These are phyloP conservation scores for Russula dissimulans DNA, from an alignment of 768 basidiomycete species.

Conservation along the genomic window DNA sequence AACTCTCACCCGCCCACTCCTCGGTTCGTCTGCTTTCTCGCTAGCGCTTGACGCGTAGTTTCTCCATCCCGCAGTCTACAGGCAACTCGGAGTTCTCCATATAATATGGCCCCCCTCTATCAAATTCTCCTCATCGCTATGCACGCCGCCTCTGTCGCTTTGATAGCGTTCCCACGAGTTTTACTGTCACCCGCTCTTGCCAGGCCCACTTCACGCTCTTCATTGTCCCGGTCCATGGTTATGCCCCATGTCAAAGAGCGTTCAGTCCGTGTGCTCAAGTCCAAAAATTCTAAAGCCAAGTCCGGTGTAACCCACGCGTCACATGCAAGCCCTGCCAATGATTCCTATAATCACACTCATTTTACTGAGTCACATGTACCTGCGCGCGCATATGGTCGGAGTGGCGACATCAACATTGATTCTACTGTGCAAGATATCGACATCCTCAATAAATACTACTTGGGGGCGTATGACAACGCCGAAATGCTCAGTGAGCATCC, in stretches of 20 bases:
- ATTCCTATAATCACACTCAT: not conserved
- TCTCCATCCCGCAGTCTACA: constrained; percentile 26
- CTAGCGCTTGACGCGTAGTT: constrained; percentile 17
- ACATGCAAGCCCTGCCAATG: not conserved
- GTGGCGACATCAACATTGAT: constrained; percentile 14
- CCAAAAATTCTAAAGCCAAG: constrained; percentile 2
- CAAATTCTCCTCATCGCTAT: constrained; percentile 34
- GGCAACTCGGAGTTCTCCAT: not conserved
- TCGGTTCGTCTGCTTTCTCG: not conserved
- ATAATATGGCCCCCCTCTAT: constrained; percentile 29
- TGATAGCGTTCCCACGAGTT: constrained; percentile 26
- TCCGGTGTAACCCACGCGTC: not conserved
- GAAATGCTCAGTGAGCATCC: constrained; percentile 23
- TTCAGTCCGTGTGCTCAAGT: constrained; percentile 12
- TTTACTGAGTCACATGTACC: not conserved
- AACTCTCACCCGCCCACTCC: not conserved
- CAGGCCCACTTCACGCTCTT: constrained; percentile 21
- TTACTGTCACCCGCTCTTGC: constrained; percentile 22
- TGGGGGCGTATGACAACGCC: constrained; percentile 20
- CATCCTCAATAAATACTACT: constrained; percentile 23
- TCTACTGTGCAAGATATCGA: constrained; percentile 20
- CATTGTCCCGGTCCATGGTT: constrained; percentile 17
- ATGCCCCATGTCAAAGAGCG: constrained; percentile 17
- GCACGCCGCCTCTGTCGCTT: constrained; percentile 33
- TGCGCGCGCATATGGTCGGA: not conserved